Percentiles rank a stretch among this genome's conserved stretches.
Conservation (phyloP, 2,329 filamentous ascomycete genomes). For the Rhynchosporium graminicola region DNA sequence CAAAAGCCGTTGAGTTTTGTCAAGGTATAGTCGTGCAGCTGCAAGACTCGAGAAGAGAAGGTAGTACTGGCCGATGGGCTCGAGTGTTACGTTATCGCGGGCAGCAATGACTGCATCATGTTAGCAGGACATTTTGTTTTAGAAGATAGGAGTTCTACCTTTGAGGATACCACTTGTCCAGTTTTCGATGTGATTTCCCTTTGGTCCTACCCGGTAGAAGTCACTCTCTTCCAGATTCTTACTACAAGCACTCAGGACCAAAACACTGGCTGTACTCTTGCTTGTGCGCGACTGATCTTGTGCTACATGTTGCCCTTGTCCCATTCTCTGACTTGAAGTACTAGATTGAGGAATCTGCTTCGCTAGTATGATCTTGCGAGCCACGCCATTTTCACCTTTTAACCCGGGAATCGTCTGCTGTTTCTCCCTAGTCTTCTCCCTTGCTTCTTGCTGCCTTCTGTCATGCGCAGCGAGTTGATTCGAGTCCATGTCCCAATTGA, state of each 20-base stretch:
- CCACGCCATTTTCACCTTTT: background rate
- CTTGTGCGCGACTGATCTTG: background rate
- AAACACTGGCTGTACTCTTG: conserved; percentile 30
- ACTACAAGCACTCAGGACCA: conserved; percentile 61
- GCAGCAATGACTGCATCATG: conserved; percentile 52
- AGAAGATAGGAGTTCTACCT: conserved; percentile 42
- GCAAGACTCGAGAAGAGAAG: conserved; percentile 63
- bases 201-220: conserved; percentile 67
- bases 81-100: conserved; percentile 63
- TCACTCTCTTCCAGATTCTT: conserved; percentile 64
- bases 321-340: too few species aligned
- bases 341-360: background rate
- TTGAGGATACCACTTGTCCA: conserved; percentile 66
- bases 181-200: conserved; percentile 63
- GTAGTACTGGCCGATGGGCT: conserved; percentile 65
- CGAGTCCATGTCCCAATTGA: conserved; percentile 30
- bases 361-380: too few species aligned
- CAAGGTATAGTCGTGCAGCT: conserved; percentile 63
- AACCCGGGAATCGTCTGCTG: conserved; percentile 12
- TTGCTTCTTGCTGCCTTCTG: background rate
- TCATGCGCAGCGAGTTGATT: background rate
- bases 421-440: conserved; percentile 4
- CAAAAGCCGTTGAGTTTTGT: conserved; percentile 55
- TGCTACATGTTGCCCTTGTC: too few species aligned
- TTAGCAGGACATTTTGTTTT: conserved; percentile 11